Evolutionary conservation across 768 basidiomycete genomes (phyloP), one percentile per base, ranked within the genome.

Genomic region (Agaricus blazei): DNA sequence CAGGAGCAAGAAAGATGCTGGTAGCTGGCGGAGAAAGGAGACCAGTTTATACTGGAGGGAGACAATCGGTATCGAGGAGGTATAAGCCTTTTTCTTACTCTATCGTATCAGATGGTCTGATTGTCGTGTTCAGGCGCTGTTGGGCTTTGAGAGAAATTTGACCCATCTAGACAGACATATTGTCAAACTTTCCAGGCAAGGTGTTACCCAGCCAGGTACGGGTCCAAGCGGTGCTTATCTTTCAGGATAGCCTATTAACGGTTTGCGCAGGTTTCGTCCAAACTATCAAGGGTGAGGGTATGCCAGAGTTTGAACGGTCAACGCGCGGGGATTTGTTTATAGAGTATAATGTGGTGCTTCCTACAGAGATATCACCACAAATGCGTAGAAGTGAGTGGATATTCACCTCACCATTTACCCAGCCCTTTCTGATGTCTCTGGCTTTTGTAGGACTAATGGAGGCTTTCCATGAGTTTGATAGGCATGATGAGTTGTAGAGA

Each of bases 111-210:
- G 34, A 23, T n/a, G 15, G 5, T 43, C 40, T 50, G 15, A 52
- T 9, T 24, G 37, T 36, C 26, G 28, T 37, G 38, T 34, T 59
- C 42, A 98, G 95, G 95, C 96, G 12, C 72, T 98, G n/a, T 77
- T 99, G 26, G 97, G 97, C n/a, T 98, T 99, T 72, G 81, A 93
- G 65, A 84, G 85, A 40, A 93, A 93, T 64, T 69, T 99, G 52
- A 93, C 89, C 3, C 94, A 95, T 70, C 77, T 99, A 56, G 97
- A 98, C 64, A 96, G 93, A 4, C 88, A 88, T 65, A 70, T 76
- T 29, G 80, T 98, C 37, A 74, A 77, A 49, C 71, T 98, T 9
- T 76, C 77, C 40, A 80, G 93, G 51, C 75, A 78, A 40, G 87
- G 85, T 14, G 91, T 96, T 0, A 98, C 97, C 38, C 97, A 99